Evolutionary conservation across 192 early-diverging fungal species (phyloP).

Genomic region (Gaertneriomyces sp.): DNA sequence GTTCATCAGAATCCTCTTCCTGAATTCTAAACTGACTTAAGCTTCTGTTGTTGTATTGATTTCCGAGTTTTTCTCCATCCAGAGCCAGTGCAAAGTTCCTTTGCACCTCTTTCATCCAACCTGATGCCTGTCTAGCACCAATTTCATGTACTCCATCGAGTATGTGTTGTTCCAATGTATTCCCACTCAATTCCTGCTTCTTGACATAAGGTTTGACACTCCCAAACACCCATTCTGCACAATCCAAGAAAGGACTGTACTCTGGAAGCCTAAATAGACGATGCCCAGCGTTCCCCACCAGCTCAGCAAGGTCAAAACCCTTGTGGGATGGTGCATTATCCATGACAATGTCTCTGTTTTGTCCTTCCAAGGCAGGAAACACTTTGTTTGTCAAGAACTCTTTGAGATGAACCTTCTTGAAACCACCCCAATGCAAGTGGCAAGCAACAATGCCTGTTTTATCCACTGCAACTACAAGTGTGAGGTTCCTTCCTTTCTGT

Average conservation of each 20-base stretch:
- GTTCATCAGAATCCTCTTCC: too few relatives aligned
- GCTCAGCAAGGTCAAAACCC: too few relatives aligned
- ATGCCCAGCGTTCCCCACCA: neutral
- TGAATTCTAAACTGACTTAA: too few relatives aligned
- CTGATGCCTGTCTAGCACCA: neutral
- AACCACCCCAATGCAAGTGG: neutral
- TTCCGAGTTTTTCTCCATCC: too few relatives aligned
- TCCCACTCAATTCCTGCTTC: neutral
- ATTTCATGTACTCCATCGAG: neutral
- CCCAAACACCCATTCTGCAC: neutral
- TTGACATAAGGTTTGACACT: neutral
- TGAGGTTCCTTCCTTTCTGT: too few relatives aligned
- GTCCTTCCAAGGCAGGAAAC: neutral
- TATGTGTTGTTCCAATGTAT: neutral
- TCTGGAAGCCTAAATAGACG: neutral
- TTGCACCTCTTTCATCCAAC: neutral
- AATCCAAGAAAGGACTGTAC: neutral
- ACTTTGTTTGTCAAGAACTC: neutral
- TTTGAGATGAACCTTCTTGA: neutral
- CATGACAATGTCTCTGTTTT: constrained; percentile 1
- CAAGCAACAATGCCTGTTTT: neutral
- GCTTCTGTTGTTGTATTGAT: too few relatives aligned
- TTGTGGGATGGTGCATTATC: neutral
- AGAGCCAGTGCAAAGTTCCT: neutral
- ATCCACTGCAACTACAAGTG: neutral